phyloP scores from a whole-genome alignment of 441 rosid genomes.

The Biscutella auriculata region DNA sequence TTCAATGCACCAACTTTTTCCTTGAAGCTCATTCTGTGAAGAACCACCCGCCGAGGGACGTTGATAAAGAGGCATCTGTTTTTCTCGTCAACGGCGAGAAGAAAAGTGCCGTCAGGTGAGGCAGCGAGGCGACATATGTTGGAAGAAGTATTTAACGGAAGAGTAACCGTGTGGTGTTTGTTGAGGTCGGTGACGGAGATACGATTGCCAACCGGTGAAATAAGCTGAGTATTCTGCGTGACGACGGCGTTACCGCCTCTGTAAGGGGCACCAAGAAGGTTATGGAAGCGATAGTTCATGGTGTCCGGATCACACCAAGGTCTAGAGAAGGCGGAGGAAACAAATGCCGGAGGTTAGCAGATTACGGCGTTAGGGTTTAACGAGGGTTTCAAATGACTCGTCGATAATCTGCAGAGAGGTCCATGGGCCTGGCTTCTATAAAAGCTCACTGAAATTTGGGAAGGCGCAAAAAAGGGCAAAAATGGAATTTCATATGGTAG shows the following conservation, averaged over 20 bases:
- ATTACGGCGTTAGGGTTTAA: constrained; percentile 22
- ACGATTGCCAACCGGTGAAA: constrained; percentile 83
- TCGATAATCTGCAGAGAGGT: too few species aligned
- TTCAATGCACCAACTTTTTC: constrained; percentile 40
- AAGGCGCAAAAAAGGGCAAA: too few species aligned
- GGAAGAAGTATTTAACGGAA: constrained; percentile 57
- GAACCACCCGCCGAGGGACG: constrained; percentile 53
- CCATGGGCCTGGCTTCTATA: too few species aligned
- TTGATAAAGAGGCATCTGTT: constrained; percentile 72
- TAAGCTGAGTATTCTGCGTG: constrained; percentile 47
- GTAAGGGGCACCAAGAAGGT: constrained; percentile 85
- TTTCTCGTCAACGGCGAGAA: constrained; percentile 68
- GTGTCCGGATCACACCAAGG: not conserved
- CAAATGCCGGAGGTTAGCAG: not conserved
- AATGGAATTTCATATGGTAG: too few species aligned
- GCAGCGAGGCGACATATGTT: constrained; percentile 64
- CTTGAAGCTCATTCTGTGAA: constrained; percentile 65
- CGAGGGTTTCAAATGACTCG: not conserved
- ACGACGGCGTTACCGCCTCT: constrained; percentile 74
- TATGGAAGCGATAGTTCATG: constrained; percentile 79
- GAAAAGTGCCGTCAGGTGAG: constrained; percentile 73
- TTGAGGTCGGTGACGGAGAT: constrained; percentile 78
- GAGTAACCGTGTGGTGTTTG: constrained; percentile 60
- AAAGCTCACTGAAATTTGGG: too few species aligned
- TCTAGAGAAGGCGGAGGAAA: not conserved